Evolutionary conservation across 2,329 filamentous ascomycete genomes (phyloP).

Genomic region (Calonectria hongkongensis): DNA sequence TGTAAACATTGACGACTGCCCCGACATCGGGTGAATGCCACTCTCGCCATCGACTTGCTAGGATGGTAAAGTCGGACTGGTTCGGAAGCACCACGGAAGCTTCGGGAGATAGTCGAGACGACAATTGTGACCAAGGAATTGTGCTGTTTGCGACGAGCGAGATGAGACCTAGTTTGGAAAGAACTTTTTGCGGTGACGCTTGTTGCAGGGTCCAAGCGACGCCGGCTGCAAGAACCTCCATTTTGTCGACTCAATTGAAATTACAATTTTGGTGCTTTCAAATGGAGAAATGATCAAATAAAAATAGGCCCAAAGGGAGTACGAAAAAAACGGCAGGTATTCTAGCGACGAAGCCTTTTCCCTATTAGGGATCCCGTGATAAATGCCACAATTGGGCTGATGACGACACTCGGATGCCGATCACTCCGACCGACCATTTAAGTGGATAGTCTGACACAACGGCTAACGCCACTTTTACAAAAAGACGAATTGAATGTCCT

Average conservation of each 20-base stretch:
- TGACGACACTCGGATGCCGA: too few species aligned
- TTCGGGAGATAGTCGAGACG: constrained; percentile 31
- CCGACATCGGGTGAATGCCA: constrained; percentile 43
- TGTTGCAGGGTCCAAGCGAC: constrained; percentile 36
- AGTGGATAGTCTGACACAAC: too few species aligned
- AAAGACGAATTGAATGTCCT: too few species aligned
- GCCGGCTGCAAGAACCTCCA: constrained; percentile 45
- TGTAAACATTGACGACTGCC: constrained; percentile 35
- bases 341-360: background rate
- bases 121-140: constrained; percentile 36
- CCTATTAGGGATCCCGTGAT: background rate
- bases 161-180: constrained; percentile 32
- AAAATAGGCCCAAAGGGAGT: background rate
- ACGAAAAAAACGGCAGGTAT: background rate
- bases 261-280: too few species aligned
- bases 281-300: background rate
- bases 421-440: too few species aligned
- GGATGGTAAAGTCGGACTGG: constrained; percentile 1
- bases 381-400: too few species aligned
- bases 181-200: constrained; percentile 28
- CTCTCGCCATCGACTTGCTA: constrained; percentile 42
- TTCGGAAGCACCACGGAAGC: constrained; percentile 34
- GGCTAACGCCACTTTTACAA: too few species aligned
- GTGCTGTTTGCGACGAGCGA: constrained; percentile 18
- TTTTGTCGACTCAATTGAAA: background rate